Evolutionary conservation across 1,284 basidiomycete genomes (phyloP), one percentile per base, ranked within the genome.

Genomic region (Takashimella koratensis): DNA sequence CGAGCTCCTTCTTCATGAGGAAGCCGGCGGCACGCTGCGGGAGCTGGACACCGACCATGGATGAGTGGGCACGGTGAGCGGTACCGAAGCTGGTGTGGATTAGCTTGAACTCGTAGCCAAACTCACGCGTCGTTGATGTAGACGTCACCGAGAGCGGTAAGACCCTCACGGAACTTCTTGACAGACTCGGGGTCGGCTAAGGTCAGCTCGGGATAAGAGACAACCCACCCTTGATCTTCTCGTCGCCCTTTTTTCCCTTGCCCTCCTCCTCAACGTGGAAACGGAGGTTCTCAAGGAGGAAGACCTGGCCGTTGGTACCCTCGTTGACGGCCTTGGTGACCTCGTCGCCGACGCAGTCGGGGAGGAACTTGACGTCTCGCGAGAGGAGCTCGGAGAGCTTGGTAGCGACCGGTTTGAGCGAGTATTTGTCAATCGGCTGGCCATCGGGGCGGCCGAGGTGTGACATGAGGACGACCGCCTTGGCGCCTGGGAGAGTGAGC

Each of bases 191-290:
- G 80, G 75, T 94, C 88, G 36, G 95, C 94, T 75, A 42, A 13
- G 43, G 42, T 54, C 52, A 53, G 45, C 47, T 30, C 23, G 12
- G 16, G 52, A 19, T 13, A 13, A 30, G 5, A 40, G 19, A 41
- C n/a, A 46, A 64, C 68, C 52, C 46, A 75, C 73, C 71, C 79
- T 96, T 96, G 72, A 84, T 86, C 82, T 96, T 97, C 67, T 88
- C 85, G 47, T 64, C 66, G 47, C 90, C 91, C 52, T 90, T 87
- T 77, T 89, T 87, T 76, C 95, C 90, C 79, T 96, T 95, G 70
- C 93, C 95, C 78, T 98, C 95, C 79, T 98, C 95, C 75, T 97
- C 95, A 62, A 93, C 90, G 79, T 98, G 92, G 85, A 97, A 98
- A 57, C 96, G 90, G 57, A 98, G 81, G 79, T 98, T 98, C 80